phyloP scores from a whole-genome alignment of 2,329 filamentous ascomycete genomes.

The Neofusicoccum kwambonambiense region DNA sequence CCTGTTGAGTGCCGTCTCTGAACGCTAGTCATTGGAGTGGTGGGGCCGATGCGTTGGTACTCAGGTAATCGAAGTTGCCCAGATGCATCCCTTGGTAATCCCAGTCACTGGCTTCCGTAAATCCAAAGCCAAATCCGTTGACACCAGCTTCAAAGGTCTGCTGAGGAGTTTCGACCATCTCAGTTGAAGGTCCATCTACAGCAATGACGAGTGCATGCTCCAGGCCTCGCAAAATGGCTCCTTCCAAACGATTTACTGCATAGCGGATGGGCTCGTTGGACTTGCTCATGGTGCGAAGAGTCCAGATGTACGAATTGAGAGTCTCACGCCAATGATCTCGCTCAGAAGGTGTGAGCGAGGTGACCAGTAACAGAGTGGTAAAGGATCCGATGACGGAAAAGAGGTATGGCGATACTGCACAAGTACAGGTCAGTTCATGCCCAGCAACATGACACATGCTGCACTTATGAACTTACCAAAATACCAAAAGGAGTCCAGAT shows the following conservation, averaged over 20 bases:
- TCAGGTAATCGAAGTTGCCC: slow-evolving; percentile 33
- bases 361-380: slow-evolving; percentile 19
- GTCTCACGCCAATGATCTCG: slow-evolving; percentile 20
- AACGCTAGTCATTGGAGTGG: not conserved
- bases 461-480: slow-evolving; percentile 3
- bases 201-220: slow-evolving; percentile 40
- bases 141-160: slow-evolving; percentile 24
- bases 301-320: slow-evolving; percentile 20
- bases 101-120: slow-evolving; percentile 38
- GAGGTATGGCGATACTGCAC: slow-evolving; percentile 11
- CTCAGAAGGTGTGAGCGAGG: slow-evolving; percentile 17
- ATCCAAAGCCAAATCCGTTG: slow-evolving; percentile 26
- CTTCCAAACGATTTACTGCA: slow-evolving; percentile 39
- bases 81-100: slow-evolving; percentile 29
- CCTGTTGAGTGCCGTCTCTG: not conserved
- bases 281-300: slow-evolving; percentile 36
- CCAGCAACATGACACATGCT: not conserved
- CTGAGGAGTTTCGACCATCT: slow-evolving; percentile 30
- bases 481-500: slow-evolving; percentile 21
- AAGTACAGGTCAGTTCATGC: not conserved
- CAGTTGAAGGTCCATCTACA: slow-evolving; percentile 31
- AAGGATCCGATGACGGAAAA: slow-evolving; percentile 22
- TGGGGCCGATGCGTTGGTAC: slow-evolving; percentile 15
- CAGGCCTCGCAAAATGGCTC: slow-evolving; percentile 39
- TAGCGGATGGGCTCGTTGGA: slow-evolving; percentile 39